Percentiles rank a stretch among this genome's conserved stretches.
Evolutionary conservation across 257 asterid species (phyloP).

Genomic region (Plantago elongata): DNA sequence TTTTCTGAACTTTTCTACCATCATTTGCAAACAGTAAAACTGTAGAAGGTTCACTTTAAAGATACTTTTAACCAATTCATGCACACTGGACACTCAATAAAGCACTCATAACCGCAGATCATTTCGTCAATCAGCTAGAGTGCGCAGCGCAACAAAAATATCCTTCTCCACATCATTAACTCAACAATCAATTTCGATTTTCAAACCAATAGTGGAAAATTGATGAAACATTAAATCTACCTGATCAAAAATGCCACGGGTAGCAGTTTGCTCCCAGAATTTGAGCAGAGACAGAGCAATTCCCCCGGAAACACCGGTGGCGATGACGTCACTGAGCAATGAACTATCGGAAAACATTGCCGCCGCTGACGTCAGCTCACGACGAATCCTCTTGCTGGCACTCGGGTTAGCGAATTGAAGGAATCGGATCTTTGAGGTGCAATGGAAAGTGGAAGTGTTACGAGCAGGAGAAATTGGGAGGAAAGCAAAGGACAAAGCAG

Average conservation of each 20-base stretch:
- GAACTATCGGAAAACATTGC: conserved; percentile 39
- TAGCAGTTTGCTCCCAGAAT: conserved; percentile 55
- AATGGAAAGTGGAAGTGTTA: conserved; percentile 10
- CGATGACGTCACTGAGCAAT: conserved; percentile 34
- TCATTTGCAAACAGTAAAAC: no score
- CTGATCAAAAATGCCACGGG: conserved; percentile 51
- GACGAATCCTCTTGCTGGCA: conserved; percentile 25
- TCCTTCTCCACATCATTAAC: neutral
- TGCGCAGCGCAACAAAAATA: neutral
- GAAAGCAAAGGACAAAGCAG: conserved; percentile 22
- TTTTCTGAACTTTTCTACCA: no score
- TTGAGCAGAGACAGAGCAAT: conserved; percentile 44
- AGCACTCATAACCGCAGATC: no score
- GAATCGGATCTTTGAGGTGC: conserved; percentile 11
- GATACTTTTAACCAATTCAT: no score
- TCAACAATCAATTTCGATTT: neutral
- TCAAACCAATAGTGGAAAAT: no score
- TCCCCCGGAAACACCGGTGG: conserved; percentile 42
- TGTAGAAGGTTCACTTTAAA: no score
- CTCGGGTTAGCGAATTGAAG: conserved; percentile 24
- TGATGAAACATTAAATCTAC: conserved; percentile 7
- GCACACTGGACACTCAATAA: no score
- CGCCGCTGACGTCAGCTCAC: conserved; percentile 26
- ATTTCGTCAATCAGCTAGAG: no score
- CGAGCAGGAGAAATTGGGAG: conserved; percentile 19